Base-by-base conservation (phyloP, 805 yeast genomes). In the Candida taoyuanica region DNA sequence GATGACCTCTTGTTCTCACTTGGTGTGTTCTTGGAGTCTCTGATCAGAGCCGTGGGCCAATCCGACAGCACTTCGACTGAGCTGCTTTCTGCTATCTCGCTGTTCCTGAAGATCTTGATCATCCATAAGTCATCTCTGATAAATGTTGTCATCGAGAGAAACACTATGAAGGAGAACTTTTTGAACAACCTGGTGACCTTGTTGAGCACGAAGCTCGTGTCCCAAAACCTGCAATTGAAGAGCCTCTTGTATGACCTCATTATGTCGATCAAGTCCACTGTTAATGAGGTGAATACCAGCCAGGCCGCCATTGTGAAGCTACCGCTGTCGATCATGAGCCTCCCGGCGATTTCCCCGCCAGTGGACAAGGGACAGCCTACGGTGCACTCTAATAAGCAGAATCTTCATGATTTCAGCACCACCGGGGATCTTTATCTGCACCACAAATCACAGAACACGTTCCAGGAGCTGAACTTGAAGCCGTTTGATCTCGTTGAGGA, bases 401-500 rank as follows among this genome's bases (percentile, higher is more conserved):
- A 51, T 19, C 36, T 53, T 5, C 52, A 56, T 23, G 56, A 51
- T 19, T 47, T 46, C n/a, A 40, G 31, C 31, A 31, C 38, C 2
- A 32, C 39, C 4, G 31, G 34, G 4, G 52, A 58, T 35, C 46
- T 64, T 19, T 47, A 51, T 32, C 35, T 65, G 2, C 53, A 44
- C 34, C 56, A 61, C 23, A 55, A 48, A 37, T 39, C 53, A 4
- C 43, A 48, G 8, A 53, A 55, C 34, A 40, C 49, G 24, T 64
- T 63, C 44, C 44, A 56, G 11, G 70, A 65, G 23, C 63, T 73
- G 40, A 60, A 53, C 17, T 50, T 69, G 32, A 67, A 72, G 42
- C 63, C 76, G 11, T 76, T 77, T 56, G 85, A 78, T 47, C 51
- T 77, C 47, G 64, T 78, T 31, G 83, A 78, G 49, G 83, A 78